Base-by-base conservation (phyloP, 352 stramenopile species). In the Globisporangium alternatum region DNA sequence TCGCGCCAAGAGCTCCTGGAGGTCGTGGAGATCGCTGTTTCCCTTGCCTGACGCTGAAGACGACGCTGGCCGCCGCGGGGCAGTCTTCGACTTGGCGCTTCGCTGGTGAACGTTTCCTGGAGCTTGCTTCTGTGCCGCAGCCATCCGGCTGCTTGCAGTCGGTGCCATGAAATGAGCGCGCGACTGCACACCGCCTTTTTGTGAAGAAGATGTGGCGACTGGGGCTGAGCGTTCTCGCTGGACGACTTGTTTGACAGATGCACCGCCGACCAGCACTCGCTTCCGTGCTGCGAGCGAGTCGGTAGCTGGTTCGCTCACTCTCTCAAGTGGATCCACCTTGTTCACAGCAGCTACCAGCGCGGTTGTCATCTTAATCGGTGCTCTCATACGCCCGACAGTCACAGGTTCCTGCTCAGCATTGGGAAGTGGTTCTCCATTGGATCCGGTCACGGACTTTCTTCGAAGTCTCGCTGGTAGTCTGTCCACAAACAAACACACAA, bases 1-100 rank as follows among this genome's bases (percentile, higher is more conserved):
- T 41, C 74, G 71, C 47, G 76, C 76, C 31, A 94, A 62, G 25
- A 92, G 66, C 62, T 73, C 74, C 48, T 90, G 63, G 39, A 92
- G 62, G 22, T 80, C 73, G 22, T 76, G 60, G 3, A 83, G 62
- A 39, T 76, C 68, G 17, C 61, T 69, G 22, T 65, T 60, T 10
- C 17, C 44, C 8, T 37, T 39, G 15, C 17, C 19, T 43, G 22
- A 13, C 22, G 37, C 45, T 28, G 44, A 17, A 28, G 25, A 35
- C 37, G 25, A 35, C 8, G 25, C 41, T 6, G 62, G 25, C 6
- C 33, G 43, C 15, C 33, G 52, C 13, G 47, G 3, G 3, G 31
- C 22, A 41, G 15, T 45, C 28, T 62, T 69, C 17, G 58, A 31
- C 22, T 47, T 67, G 9, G n/a, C 21, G n/a, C 22, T 58, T 58